phyloP scores from a whole-genome alignment of 2,329 filamentous ascomycete genomes.

The Aschersonia sp. region DNA sequence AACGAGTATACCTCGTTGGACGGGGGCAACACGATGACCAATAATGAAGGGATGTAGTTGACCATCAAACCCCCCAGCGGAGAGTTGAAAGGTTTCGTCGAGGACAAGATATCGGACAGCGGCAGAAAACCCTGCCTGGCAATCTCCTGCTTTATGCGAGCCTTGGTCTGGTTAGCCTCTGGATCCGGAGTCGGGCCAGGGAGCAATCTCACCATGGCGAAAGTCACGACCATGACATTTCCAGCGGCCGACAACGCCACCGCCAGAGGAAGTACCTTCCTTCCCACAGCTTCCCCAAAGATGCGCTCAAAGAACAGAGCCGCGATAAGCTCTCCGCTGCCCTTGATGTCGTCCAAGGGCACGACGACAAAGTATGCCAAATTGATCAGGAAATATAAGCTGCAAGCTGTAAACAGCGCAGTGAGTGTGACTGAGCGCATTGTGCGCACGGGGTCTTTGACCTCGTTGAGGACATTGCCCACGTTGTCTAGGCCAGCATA shows the following conservation, averaged over 20 bases:
- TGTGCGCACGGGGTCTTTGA: slow-evolving; percentile 2
- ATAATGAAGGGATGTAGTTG: slow-evolving; percentile 51
- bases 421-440: slow-evolving; percentile 16
- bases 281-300: slow-evolving; percentile 44
- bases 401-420: slow-evolving; percentile 44
- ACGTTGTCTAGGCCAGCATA: slow-evolving; percentile 52
- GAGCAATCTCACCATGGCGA: slow-evolving; percentile 38
- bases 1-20: slow-evolving; percentile 56
- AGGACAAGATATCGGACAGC: slow-evolving; percentile 43
- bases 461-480: slow-evolving; percentile 31
- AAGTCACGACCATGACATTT: slow-evolving; percentile 61
- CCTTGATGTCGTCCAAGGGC: slow-evolving; percentile 50
- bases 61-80: slow-evolving; percentile 54
- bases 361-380: slow-evolving; percentile 27
- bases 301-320: slow-evolving; percentile 51
- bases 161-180: slow-evolving; percentile 22
- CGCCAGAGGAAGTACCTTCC: slow-evolving; percentile 42
- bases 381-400: slow-evolving; percentile 18
- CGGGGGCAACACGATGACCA: slow-evolving; percentile 52
- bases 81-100: slow-evolving; percentile 50
- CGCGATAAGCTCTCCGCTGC: slow-evolving; percentile 51
- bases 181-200: neutral
- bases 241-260: slow-evolving; percentile 54
- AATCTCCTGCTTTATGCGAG: slow-evolving; percentile 57
- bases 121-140: slow-evolving; percentile 58